phyloP scores from a whole-genome alignment of 495 filamentous ascomycete genomes.

The Xylaria flabelliformis region DNA sequence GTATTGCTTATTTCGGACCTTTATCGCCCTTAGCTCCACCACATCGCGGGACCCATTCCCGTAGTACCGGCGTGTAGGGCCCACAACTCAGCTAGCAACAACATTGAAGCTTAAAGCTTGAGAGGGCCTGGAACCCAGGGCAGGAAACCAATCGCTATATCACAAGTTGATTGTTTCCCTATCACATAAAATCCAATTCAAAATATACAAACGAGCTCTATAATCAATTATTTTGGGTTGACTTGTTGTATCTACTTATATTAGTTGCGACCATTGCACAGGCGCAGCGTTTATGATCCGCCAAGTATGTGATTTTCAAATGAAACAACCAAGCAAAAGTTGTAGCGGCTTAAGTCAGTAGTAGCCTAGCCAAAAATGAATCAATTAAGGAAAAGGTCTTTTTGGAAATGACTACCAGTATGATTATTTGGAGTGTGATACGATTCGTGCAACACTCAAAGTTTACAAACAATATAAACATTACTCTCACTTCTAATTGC shows the following conservation, averaged over 20 bases:
- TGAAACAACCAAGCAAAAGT: too few relatives aligned
- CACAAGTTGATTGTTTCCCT: neutral
- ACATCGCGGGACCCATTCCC: conserved; percentile 1
- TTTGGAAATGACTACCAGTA: too few relatives aligned
- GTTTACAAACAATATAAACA: too few relatives aligned
- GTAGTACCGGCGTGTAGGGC: neutral
- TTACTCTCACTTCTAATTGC: too few relatives aligned
- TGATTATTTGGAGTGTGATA: too few relatives aligned
- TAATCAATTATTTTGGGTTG: neutral
- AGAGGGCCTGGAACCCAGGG: neutral
- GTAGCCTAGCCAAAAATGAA: too few relatives aligned
- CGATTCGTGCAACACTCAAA: too few relatives aligned
- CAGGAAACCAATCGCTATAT: neutral
- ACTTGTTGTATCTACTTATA: neutral
- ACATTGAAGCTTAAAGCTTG: neutral
- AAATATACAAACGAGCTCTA: neutral
- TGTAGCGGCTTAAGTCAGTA: too few relatives aligned
- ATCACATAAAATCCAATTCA: neutral
- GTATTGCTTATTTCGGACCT: conserved; percentile 1
- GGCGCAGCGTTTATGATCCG: too few relatives aligned
- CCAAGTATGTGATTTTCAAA: too few relatives aligned
- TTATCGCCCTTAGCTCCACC: neutral
- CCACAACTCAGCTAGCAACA: neutral
- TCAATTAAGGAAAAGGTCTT: too few relatives aligned
- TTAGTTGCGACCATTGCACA: too few relatives aligned